Evolutionary conservation across 2,329 filamentous ascomycete genomes (phyloP).

Genomic region (Cladophialophora immunda): DNA sequence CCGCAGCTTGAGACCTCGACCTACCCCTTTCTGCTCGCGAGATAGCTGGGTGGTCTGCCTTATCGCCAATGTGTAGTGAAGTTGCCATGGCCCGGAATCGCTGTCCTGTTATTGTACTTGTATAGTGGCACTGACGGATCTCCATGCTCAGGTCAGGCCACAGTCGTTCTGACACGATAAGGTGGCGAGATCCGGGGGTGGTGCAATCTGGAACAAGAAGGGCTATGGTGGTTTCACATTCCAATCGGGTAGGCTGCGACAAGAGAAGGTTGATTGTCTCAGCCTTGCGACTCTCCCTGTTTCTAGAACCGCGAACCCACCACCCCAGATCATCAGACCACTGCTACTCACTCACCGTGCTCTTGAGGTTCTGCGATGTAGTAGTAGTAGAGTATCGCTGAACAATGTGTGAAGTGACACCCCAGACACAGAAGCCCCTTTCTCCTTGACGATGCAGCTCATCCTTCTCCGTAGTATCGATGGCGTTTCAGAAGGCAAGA

Average conservation of each 20-base stretch:
- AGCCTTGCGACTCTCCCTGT: conserved; percentile 9
- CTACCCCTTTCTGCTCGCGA: background rate
- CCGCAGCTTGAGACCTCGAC: background rate
- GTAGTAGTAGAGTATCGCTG: background rate
- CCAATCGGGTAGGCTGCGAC: background rate
- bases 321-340: background rate
- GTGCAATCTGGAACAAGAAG: background rate
- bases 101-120: conserved; percentile 8
- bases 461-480: background rate
- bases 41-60: background rate
- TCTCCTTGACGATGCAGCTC: background rate
- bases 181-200: conserved; percentile 3
- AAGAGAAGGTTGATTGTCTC: conserved; percentile 1
- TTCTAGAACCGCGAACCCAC: background rate
- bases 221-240: background rate
- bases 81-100: background rate
- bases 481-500: background rate
- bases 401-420: background rate
- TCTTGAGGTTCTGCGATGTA: background rate
- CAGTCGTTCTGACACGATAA: background rate
- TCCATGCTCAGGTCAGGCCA: background rate
- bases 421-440: conserved; percentile 1
- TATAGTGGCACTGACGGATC: background rate
- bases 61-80: background rate
- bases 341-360: background rate